These are phyloP conservation scores for Stemphylium beticola DNA, from an alignment of 2,329 filamentous ascomycete species.

Conservation along the genomic window DNA sequence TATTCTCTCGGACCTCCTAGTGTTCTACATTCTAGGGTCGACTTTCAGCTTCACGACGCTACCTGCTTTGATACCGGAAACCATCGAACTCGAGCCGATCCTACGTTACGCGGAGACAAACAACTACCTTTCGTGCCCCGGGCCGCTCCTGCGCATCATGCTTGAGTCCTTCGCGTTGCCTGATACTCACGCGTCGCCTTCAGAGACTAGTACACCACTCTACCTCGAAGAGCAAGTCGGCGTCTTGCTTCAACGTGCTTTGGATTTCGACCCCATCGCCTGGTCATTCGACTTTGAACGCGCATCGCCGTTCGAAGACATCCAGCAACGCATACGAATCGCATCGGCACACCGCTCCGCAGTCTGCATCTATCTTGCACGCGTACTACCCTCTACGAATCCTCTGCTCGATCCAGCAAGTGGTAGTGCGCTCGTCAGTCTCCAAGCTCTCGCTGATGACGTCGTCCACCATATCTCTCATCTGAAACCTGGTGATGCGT, in stretches of 20 bases:
- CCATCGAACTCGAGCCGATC: slow-evolving; percentile 42
- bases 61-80: slow-evolving; percentile 37
- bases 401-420: slow-evolving; percentile 49
- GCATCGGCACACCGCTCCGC: slow-evolving; percentile 48
- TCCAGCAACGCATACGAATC: slow-evolving; percentile 44
- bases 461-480: slow-evolving; percentile 59
- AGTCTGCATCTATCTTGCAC: slow-evolving; percentile 50
- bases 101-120: slow-evolving; percentile 50
- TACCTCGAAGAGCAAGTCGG: slow-evolving; percentile 36
- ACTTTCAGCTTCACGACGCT: slow-evolving; percentile 39
- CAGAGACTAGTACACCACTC: slow-evolving; percentile 12
- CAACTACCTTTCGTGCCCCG: slow-evolving; percentile 49
- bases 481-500: slow-evolving; percentile 56
- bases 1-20: slow-evolving; percentile 45
- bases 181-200: slow-evolving; percentile 24
- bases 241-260: slow-evolving; percentile 31
- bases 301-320: slow-evolving; percentile 42
- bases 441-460: slow-evolving; percentile 54
- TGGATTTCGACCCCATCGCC: slow-evolving; percentile 39
- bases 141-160: slow-evolving; percentile 46
- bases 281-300: slow-evolving; percentile 44
- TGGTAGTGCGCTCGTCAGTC: slow-evolving; percentile 45
- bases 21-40: slow-evolving; percentile 46
- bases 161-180: slow-evolving; percentile 44
- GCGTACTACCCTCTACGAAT: slow-evolving; percentile 39